phyloP scores from a whole-genome alignment of 768 basidiomycete species.

The Russula olivacea region DNA sequence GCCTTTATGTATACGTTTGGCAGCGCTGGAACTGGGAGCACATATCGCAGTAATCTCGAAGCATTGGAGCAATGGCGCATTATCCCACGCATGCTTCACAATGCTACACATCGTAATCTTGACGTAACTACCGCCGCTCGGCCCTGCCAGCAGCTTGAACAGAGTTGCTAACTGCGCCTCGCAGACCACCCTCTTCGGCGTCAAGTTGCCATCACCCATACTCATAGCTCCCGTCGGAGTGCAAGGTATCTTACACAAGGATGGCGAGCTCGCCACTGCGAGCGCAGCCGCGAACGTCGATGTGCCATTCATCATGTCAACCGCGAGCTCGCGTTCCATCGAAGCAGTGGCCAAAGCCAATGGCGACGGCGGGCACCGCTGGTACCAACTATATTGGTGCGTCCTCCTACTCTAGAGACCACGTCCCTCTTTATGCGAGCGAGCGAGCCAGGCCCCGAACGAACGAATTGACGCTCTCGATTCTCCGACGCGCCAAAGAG shows the following conservation, averaged over 20 bases:
- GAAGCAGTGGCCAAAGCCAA: conserved; percentile 74
- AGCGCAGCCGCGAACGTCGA: conserved; percentile 56
- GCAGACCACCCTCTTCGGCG: conserved; percentile 68
- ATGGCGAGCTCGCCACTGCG: conserved; percentile 67
- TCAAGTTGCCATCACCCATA: conserved; percentile 54
- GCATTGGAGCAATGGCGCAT: conserved; percentile 66
- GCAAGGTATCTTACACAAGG: conserved; percentile 64
- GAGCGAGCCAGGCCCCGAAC: conserved; percentile 48
- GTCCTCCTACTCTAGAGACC: conserved; percentile 14
- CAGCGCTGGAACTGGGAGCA: conserved; percentile 66
- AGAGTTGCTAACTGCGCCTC: neutral
- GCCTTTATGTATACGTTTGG: conserved; percentile 74
- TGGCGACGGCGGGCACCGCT: conserved; percentile 58
- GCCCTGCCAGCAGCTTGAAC: neutral
- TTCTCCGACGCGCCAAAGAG: conserved; percentile 60
- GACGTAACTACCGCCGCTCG: conserved; percentile 40
- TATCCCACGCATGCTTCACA: conserved; percentile 73
- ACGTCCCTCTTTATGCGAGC: neutral
- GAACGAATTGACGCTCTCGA: conserved; percentile 54
- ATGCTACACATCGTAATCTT: conserved; percentile 51
- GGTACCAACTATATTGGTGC: conserved; percentile 82
- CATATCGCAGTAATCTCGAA: conserved; percentile 58
- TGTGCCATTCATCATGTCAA: conserved; percentile 70
- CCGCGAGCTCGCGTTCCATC: conserved; percentile 64
- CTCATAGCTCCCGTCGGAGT: conserved; percentile 66